Evolutionary conservation across 2,329 filamentous ascomycete genomes (phyloP).

Genomic region (Niveomyces coronatus): DNA sequence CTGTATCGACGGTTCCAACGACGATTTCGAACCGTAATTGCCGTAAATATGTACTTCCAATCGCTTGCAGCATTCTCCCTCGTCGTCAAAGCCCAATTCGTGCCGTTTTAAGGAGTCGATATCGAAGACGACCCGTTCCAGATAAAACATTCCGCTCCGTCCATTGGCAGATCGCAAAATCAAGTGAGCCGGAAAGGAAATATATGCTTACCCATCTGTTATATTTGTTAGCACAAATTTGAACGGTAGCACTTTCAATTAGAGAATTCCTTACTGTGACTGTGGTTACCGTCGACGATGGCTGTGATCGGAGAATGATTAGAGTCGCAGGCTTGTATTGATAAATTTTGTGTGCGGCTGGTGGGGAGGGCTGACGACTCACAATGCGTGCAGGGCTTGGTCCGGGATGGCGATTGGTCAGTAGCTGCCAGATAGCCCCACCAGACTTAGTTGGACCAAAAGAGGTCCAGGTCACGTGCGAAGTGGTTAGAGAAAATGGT

Average conservation of each 20-base stretch:
- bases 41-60: no score
- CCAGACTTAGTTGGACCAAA: conserved; percentile 13
- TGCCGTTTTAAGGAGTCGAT: background rate
- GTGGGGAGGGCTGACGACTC: conserved; percentile 28
- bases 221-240: conserved; percentile 25
- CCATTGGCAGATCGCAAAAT: conserved; percentile 7
- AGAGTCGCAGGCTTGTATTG: conserved; percentile 26
- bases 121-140: background rate
- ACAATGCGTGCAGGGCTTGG: conserved; percentile 26
- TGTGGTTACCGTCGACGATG: conserved; percentile 35
- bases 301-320: conserved; percentile 31
- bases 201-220: conserved; percentile 50
- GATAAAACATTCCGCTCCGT: background rate
- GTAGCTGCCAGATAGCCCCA: background rate
- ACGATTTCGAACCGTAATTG: no score
- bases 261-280: conserved; percentile 34
- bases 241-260: conserved; percentile 17
- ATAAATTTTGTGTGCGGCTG: conserved; percentile 33
- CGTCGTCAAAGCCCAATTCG: background rate
- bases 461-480: conserved; percentile 7
- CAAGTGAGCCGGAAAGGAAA: conserved; percentile 12
- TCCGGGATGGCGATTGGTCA: conserved; percentile 25
- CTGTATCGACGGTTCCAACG: no score
- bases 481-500: background rate
- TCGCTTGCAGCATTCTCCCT: no score